Conservation (phyloP, 306 rosid species). For the Castanopsis chinensis region DNA sequence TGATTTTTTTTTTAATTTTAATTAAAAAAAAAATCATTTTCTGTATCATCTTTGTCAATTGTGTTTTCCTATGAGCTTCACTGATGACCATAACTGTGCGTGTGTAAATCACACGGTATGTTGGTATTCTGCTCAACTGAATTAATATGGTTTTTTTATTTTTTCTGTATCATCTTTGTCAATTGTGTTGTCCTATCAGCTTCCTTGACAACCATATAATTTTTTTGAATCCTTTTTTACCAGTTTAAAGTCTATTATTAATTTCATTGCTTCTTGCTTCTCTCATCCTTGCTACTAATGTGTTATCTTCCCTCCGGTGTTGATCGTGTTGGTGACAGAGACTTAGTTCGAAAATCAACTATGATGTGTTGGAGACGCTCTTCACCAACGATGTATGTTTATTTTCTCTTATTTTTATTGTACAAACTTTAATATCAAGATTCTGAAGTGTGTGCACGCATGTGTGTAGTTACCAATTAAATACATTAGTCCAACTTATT, state of each 20-base stretch:
- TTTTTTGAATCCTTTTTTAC: background rate
- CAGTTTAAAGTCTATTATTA: background rate
- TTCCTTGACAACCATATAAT: background rate
- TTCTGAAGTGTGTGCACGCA: background rate
- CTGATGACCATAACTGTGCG: too few relatives aligned
- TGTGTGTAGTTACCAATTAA: background rate
- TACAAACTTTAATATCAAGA: background rate
- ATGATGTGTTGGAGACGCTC: slow-evolving; percentile 45
- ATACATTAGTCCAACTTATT: background rate
- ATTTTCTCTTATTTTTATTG: background rate
- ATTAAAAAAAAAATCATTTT: background rate
- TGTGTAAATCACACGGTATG: too few relatives aligned
- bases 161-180: too few relatives aligned
- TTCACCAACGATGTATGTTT: slow-evolving; percentile 45
- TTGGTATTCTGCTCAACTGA: too few relatives aligned
- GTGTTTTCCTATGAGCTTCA: background rate
- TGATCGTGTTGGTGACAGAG: slow-evolving; percentile 47
- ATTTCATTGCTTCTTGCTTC: slow-evolving; percentile 5
- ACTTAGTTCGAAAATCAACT: slow-evolving; percentile 64
- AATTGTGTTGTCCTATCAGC: too few relatives aligned
- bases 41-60: background rate
- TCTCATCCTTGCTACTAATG: slow-evolving; percentile 1
- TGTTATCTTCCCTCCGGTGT: background rate
- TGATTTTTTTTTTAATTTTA: background rate
- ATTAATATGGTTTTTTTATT: too few relatives aligned